Conservation (phyloP, 768 basidiomycete genomes). For the Agaricus subrufescens region DNA sequence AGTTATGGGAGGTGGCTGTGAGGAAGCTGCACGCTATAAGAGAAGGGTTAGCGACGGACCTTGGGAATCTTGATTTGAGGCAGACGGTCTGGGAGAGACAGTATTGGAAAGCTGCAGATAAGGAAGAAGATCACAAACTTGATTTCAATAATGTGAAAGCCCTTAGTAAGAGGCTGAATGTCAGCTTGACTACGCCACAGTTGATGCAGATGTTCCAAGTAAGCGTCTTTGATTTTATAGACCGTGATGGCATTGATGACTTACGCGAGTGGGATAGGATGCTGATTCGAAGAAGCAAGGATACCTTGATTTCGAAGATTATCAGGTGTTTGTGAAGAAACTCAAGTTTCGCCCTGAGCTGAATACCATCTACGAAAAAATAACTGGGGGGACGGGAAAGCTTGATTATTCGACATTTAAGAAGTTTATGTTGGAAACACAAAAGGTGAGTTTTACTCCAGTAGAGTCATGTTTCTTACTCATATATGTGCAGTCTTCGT, state of each 20-base stretch:
- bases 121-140: conserved; percentile 54
- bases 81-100: conserved; percentile 75
- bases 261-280: conserved; percentile 34
- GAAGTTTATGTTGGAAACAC: conserved; percentile 39
- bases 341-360: conserved; percentile 86
- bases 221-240: conserved; percentile 6
- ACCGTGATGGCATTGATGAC: background rate
- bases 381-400: conserved; percentile 23
- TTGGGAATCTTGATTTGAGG: conserved; percentile 57
- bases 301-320: conserved; percentile 72
- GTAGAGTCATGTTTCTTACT: background rate
- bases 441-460: conserved; percentile 27
- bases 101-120: conserved; percentile 76
- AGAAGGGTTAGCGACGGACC: conserved; percentile 64
- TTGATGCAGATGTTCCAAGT: conserved; percentile 59
- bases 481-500: conserved; percentile 24
- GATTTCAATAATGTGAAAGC: conserved; percentile 69
- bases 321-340: conserved; percentile 76
- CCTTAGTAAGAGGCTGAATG: conserved; percentile 68
- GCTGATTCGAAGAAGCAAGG: conserved; percentile 53
- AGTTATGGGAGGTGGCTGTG: conserved; percentile 57
- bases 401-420: conserved; percentile 41
- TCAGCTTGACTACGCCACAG: conserved; percentile 49
- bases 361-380: conserved; percentile 49
- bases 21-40: conserved; percentile 60